Evolutionary conservation across 1,139 yeast genomes (phyloP).

Genomic region (Debaryomycetaceae sp.): DNA sequence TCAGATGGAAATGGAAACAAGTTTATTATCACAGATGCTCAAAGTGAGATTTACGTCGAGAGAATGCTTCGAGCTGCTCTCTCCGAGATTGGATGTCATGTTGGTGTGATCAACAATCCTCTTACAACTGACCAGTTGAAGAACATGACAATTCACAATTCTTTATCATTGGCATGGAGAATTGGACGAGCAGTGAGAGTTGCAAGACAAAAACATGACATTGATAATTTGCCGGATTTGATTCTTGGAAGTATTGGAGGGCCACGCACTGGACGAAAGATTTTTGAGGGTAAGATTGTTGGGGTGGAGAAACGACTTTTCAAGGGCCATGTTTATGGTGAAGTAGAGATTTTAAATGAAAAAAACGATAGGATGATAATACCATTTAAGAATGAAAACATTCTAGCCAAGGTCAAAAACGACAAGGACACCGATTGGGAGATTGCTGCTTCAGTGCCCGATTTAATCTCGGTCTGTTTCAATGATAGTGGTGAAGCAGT

Average conservation of each 20-base stretch:
- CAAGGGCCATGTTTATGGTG: conserved; percentile 47
- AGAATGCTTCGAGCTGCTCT: conserved; percentile 37
- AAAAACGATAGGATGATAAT: conserved; percentile 13
- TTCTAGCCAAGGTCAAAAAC: conserved; percentile 21
- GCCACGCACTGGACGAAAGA: conserved; percentile 22
- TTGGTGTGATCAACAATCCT: conserved; percentile 36
- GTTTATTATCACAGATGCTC: conserved; percentile 30
- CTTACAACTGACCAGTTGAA: conserved; percentile 18
- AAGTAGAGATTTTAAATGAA: conserved; percentile 31
- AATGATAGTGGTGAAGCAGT: conserved; percentile 43
- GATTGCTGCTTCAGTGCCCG: conserved; percentile 41
- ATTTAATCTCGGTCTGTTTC: conserved; percentile 41
- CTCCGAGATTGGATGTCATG: conserved; percentile 35
- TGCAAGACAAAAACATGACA: conserved; percentile 30
- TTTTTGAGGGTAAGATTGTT: conserved; percentile 44
- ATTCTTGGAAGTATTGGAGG: conserved; percentile 39
- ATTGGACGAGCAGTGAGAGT: conserved; percentile 41
- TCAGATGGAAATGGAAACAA: conserved; percentile 46
- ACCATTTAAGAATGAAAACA: conserved; percentile 47
- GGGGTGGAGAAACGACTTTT: conserved; percentile 36
- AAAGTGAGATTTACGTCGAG: conserved; percentile 30
- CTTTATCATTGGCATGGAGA: conserved; percentile 45
- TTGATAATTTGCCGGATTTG: conserved; percentile 28
- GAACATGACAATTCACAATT: conserved; percentile 23
- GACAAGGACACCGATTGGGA: conserved; percentile 12